Evolutionary conservation across 371 early-diverging fungal genomes (phyloP).

Genomic region (Enteropsectra breve): DNA sequence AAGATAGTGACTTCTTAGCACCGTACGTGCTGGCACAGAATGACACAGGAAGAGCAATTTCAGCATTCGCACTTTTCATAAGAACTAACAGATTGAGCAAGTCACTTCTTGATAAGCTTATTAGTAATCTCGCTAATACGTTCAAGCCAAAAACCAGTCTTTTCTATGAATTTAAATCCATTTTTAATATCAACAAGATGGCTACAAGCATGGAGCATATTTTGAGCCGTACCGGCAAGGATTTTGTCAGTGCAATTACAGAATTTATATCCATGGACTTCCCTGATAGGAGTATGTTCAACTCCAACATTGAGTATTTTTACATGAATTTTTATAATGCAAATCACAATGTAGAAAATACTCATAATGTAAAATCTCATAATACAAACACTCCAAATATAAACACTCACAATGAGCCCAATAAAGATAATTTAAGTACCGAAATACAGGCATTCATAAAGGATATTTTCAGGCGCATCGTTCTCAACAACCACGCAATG

Average conservation of each 20-base stretch:
- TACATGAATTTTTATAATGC: background rate
- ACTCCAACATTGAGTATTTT: background rate
- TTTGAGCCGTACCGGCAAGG: background rate
- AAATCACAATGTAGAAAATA: background rate
- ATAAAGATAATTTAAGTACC: too few relatives aligned
- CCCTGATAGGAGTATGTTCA: background rate
- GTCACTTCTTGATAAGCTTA: background rate
- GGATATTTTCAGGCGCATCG: background rate
- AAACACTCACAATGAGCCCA: too few relatives aligned
- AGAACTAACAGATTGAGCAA: background rate
- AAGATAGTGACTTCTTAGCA: too few relatives aligned
- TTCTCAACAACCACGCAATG: background rate
- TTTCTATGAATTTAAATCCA: constrained; percentile 2
- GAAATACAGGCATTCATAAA: background rate
- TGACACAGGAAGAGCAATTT: background rate
- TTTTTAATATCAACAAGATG: background rate
- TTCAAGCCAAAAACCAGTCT: constrained; percentile 21
- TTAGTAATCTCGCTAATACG: constrained; percentile 13
- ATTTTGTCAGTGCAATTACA: background rate
- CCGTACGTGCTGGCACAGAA: too few relatives aligned
- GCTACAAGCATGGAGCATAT: background rate
- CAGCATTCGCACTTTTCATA: constrained; percentile 17
- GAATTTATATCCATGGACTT: constrained; percentile 7
- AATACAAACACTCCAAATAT: too few relatives aligned
- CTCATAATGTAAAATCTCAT: too few relatives aligned